A percentile compares a stretch with the other conserved stretches of the same genome.
Conservation (phyloP, 73 alveolate species). For the Paramecium tetraurelia region DNA sequence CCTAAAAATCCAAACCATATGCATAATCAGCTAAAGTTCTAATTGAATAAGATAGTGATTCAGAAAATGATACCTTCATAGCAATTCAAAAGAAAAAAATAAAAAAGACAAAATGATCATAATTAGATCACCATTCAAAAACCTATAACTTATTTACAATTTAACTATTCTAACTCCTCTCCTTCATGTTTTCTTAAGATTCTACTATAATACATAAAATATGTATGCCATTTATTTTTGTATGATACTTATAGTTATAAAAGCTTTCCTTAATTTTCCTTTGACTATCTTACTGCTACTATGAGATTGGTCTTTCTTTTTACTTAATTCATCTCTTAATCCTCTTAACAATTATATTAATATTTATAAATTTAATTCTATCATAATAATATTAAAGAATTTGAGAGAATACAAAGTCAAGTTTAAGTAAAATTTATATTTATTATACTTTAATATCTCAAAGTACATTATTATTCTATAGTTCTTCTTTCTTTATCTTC, state of each 20-base stretch:
- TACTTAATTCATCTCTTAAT: background rate
- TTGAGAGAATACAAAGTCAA: background rate
- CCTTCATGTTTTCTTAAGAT: conserved; percentile 10
- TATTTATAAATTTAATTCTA: background rate
- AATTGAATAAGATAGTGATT: background rate
- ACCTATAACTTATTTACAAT: background rate
- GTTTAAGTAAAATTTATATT: background rate
- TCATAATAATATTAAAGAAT: background rate
- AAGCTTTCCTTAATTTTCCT: too few species aligned
- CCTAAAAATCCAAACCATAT: background rate
- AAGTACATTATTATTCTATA: background rate
- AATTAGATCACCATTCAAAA: background rate
- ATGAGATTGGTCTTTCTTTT: background rate
- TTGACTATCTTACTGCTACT: too few species aligned
- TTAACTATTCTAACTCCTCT: background rate
- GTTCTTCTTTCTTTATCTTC: background rate
- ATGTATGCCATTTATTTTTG: too few species aligned
- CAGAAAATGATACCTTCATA: background rate
- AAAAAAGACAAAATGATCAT: background rate
- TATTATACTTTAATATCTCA: background rate
- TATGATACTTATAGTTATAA: too few species aligned
- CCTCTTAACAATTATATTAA: background rate
- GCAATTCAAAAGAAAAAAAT: background rate
- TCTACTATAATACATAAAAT: too few species aligned
- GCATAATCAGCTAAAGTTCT: background rate